phyloP scores from a whole-genome alignment of 441 rosid genomes.

The Codiaeum variegatum region DNA sequence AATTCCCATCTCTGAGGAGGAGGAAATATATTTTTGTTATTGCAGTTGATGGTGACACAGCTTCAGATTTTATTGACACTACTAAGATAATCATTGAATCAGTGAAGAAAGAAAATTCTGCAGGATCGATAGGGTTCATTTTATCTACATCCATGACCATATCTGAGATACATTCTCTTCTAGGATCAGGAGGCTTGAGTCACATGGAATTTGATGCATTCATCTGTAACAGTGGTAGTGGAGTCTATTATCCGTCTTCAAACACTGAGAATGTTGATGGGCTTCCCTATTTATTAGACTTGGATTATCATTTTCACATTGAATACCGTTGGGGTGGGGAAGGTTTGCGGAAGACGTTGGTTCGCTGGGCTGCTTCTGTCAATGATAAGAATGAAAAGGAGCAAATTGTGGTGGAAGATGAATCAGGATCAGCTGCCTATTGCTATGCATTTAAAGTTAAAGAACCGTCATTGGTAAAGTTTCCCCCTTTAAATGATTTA shows the following conservation, averaged over 20 bases:
- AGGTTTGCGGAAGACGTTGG: conserved; percentile 79
- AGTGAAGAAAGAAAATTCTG: conserved; percentile 41
- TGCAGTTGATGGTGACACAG: conserved; percentile 57
- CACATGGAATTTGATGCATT: conserved; percentile 75
- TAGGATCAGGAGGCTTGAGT: conserved; percentile 58
- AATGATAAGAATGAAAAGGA: conserved; percentile 47
- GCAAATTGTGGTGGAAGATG: conserved; percentile 49
- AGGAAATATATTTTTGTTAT: conserved; percentile 69
- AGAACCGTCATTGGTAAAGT: conserved; percentile 49
- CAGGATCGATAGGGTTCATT: conserved; percentile 62
- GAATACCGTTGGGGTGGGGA: conserved; percentile 94
- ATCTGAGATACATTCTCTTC: conserved; percentile 59
- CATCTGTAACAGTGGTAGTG: conserved; percentile 90
- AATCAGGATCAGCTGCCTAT: conserved; percentile 42
- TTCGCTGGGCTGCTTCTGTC: conserved; percentile 71
- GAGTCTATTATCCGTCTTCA: conserved; percentile 70
- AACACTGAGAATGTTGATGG: conserved; percentile 45
- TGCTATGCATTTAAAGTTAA: conserved; percentile 70
- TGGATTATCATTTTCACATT: conserved; percentile 74
- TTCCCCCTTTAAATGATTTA: not conserved
- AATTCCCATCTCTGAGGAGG: conserved; percentile 56
- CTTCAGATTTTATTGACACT: conserved; percentile 46
- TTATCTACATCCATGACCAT: conserved; percentile 76
- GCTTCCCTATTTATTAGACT: conserved; percentile 58
- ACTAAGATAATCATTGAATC: conserved; percentile 51